Percentiles rank a stretch among this genome's conserved stretches.
These are phyloP conservation scores for Mallotus repandus DNA, from an alignment of 441 rosid genomes.

Conservation along the genomic window DNA sequence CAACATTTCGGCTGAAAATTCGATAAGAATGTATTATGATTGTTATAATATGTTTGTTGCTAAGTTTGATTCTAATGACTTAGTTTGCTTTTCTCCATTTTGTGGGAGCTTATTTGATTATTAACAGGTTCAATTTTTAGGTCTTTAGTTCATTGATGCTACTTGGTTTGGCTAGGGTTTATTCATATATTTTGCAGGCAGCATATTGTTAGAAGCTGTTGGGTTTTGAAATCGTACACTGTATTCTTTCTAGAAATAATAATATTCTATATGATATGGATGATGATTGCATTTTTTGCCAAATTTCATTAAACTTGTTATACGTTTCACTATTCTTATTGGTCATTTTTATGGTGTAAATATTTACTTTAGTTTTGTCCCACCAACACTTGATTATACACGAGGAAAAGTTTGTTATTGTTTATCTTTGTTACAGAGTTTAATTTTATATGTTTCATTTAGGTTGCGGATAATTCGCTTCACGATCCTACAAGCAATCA, in stretches of 20 bases:
- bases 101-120: too few relatives aligned
- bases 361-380: too few relatives aligned
- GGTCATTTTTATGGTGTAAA: too few relatives aligned
- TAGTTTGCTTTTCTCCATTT: too few relatives aligned
- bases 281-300: not conserved
- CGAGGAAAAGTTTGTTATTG: not conserved
- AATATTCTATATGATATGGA: not conserved
- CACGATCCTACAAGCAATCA: slow-evolving; percentile 94
- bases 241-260: too few relatives aligned
- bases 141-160: not conserved
- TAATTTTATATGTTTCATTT: slow-evolving; percentile 16
- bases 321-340: too few relatives aligned
- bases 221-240: not conserved
- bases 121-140: too few relatives aligned
- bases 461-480: slow-evolving; percentile 99
- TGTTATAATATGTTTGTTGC: too few relatives aligned
- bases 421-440: not conserved
- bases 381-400: too few relatives aligned
- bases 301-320: not conserved
- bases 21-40: not conserved
- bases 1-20: not conserved
- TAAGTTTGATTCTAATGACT: too few relatives aligned
- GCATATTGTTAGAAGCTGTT: too few relatives aligned
- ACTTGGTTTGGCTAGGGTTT: not conserved
- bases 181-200: not conserved